These are phyloP conservation scores for Boeremia lycopersici DNA, from an alignment of 2,329 filamentous ascomycete species.

Conservation along the genomic window DNA sequence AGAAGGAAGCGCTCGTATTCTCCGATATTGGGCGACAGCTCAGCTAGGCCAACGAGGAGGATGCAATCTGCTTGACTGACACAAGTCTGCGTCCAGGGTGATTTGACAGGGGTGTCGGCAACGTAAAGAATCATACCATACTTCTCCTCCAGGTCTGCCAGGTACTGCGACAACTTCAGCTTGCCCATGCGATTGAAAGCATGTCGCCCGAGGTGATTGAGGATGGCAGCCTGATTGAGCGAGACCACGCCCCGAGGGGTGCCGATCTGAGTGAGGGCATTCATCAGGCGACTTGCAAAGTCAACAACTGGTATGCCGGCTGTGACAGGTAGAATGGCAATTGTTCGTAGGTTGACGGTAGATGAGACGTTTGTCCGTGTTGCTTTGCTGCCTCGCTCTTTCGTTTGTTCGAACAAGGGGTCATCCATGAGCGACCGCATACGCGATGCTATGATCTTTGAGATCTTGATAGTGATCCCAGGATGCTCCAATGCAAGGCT, in stretches of 20 bases:
- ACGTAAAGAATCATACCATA: constrained; percentile 95
- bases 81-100: constrained; percentile 97
- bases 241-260: constrained; percentile 88
- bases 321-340: constrained; percentile 89
- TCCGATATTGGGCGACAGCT: constrained; percentile 86
- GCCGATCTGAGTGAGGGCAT: constrained; percentile 86
- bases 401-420: constrained; percentile 69
- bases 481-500: constrained; percentile 96
- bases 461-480: constrained; percentile 98
- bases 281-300: constrained; percentile 87
- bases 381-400: constrained; percentile 64
- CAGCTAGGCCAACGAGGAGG: constrained; percentile 86
- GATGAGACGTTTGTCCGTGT: constrained; percentile 73
- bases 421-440: constrained; percentile 91
- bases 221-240: constrained; percentile 88
- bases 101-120: constrained; percentile 94
- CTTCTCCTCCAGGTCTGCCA: constrained; percentile 96
- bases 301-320: constrained; percentile 92
- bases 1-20: constrained; percentile 97
- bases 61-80: constrained; percentile 98
- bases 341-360: constrained; percentile 88
- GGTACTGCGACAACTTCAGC: constrained; percentile 90
- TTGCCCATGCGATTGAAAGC: constrained; percentile 98
- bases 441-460: constrained; percentile 94
- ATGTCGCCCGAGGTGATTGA: constrained; percentile 93